Percentiles rank a stretch among this genome's conserved stretches.
phyloP scores from a whole-genome alignment of 2,329 filamentous ascomycete species.

The Exophiala sp. region DNA sequence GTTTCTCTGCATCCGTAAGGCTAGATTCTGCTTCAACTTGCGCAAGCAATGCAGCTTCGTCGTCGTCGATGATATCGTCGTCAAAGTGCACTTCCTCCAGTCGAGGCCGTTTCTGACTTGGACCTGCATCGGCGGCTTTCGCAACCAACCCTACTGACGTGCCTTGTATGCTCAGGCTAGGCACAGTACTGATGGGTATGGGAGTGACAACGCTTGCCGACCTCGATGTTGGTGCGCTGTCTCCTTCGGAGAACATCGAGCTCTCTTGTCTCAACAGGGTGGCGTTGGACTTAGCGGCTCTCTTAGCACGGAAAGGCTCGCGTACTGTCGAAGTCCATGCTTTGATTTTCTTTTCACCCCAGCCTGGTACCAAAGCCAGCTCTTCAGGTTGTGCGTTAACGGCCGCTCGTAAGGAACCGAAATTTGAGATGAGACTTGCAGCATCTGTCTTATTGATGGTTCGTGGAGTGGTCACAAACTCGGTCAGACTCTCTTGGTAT shows the following conservation, averaged over 20 bases:
- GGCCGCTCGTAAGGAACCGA: slow-evolving; percentile 81
- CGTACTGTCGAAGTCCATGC: slow-evolving; percentile 77
- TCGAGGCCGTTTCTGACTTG: slow-evolving; percentile 21
- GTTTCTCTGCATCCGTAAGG: slow-evolving; percentile 6
- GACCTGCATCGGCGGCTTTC: slow-evolving; percentile 6
- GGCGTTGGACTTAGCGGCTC: slow-evolving; percentile 58
- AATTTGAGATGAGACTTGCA: slow-evolving; percentile 82
- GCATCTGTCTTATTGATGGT: slow-evolving; percentile 95
- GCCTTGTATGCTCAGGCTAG: slow-evolving; percentile 11
- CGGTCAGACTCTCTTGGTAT: slow-evolving; percentile 82
- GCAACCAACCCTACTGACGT: slow-evolving; percentile 16
- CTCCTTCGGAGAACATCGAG: slow-evolving; percentile 5
- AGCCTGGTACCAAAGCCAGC: slow-evolving; percentile 78
- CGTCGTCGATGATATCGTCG: slow-evolving; percentile 40
- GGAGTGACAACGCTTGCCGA: slow-evolving; percentile 29
- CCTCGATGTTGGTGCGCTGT: slow-evolving; percentile 28
- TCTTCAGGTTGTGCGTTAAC: slow-evolving; percentile 86
- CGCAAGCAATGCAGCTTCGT: slow-evolving; percentile 44
- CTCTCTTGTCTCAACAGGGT: slow-evolving; percentile 25
- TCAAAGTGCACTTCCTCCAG: slow-evolving; percentile 21
- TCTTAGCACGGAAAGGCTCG: slow-evolving; percentile 77
- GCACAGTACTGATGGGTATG: slow-evolving; percentile 31
- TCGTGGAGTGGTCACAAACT: slow-evolving; percentile 86
- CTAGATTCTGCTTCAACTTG: slow-evolving; percentile 29
- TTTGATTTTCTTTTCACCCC: slow-evolving; percentile 93